Conservation (phyloP, 2,329 filamentous ascomycete genomes). For the Mycosphaerella sp. region DNA sequence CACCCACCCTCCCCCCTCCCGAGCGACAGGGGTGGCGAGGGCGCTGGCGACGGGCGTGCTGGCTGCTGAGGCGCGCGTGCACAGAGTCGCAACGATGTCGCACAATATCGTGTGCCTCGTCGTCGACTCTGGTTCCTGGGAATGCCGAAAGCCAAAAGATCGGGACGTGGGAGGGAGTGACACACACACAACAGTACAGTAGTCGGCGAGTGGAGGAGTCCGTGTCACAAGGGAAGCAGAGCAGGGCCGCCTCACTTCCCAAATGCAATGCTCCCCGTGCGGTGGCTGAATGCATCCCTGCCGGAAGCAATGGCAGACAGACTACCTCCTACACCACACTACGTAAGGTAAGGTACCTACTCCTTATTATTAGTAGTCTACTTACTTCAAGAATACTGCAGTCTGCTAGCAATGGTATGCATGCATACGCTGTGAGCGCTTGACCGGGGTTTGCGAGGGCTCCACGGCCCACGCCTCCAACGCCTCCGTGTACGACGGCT, state of each 20-base stretch:
- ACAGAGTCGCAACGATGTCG: slow-evolving; percentile 8
- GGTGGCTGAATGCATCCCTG: not conserved
- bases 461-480: not conserved
- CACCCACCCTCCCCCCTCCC: not conserved
- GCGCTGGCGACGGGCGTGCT: too few species aligned
- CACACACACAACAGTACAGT: too few species aligned
- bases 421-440: not conserved
- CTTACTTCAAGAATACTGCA: too few species aligned
- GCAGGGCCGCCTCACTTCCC: slow-evolving; percentile 11
- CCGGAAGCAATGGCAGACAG: not conserved
- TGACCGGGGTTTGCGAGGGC: slow-evolving; percentile 6
- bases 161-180: slow-evolving; percentile 6
- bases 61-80: not conserved
- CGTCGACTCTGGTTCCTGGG: slow-evolving; percentile 14
- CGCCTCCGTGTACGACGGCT: slow-evolving; percentile 8
- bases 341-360: too few species aligned
- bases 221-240: not conserved
- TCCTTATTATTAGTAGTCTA: too few species aligned
- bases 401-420: not conserved
- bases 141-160: slow-evolving; percentile 12
- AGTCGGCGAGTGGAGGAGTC: too few species aligned
- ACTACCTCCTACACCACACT: too few species aligned
- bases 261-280: not conserved
- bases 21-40: slow-evolving; percentile 1
- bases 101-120: not conserved